These are phyloP conservation scores for Tetradesmus lagerheimii DNA, from an alignment of 139 green algal species.

Conservation along the genomic window DNA sequence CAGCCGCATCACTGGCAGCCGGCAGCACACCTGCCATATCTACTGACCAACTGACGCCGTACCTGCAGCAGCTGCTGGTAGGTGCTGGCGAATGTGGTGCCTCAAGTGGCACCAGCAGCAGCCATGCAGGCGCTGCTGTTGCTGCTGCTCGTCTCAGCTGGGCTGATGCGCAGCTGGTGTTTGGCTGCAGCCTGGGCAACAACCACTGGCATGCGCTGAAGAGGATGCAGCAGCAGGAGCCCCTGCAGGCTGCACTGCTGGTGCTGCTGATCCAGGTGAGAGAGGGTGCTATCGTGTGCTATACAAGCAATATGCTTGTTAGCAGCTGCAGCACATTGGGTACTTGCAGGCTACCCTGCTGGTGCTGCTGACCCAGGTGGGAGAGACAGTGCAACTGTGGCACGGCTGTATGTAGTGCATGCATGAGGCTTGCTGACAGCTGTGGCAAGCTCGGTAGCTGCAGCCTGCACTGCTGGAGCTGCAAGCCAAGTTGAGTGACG, in stretches of 20 bases:
- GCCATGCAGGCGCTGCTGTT: background rate
- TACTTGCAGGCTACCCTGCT: too few relatives aligned
- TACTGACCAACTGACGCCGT: background rate
- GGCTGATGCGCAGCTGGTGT: background rate
- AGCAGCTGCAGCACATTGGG: background rate
- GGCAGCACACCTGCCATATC: background rate
- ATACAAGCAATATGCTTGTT: too few relatives aligned
- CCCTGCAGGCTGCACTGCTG: slow-evolving; percentile 4
- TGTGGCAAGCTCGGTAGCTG: too few relatives aligned
- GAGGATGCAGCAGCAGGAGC: slow-evolving; percentile 17
- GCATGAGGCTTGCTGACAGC: too few relatives aligned
- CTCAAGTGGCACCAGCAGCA: background rate
- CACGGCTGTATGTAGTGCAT: too few relatives aligned
- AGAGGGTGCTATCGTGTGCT: too few relatives aligned
- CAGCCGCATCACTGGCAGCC: background rate
- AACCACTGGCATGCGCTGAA: slow-evolving; percentile 13
- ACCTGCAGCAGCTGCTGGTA: slow-evolving; percentile 14
- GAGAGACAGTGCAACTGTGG: too few relatives aligned
- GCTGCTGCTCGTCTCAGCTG: background rate
- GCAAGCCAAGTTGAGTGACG: too few relatives aligned
- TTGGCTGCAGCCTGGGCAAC: background rate
- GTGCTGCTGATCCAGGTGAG: background rate
- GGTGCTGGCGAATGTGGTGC: background rate
- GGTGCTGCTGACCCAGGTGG: too few relatives aligned
- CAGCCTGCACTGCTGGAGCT: too few relatives aligned